Evolutionary conservation across 2,329 filamentous ascomycete species (phyloP), one percentile per base, ranked within the genome.

Genomic region (Colletotrichum trifolii): DNA sequence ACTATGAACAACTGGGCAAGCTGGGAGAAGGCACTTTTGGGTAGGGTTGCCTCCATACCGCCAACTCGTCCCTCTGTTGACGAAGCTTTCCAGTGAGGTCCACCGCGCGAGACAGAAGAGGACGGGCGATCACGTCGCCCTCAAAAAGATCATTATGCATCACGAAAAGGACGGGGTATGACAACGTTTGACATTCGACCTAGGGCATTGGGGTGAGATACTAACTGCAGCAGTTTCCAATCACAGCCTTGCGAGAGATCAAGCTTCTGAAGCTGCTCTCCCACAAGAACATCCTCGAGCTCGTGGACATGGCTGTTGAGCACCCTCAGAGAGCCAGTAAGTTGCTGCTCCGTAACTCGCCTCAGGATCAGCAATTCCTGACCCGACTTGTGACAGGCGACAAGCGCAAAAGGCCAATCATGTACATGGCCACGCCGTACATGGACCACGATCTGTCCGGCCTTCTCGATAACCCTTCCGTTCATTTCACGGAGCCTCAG

Each of bases 121-220:
- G 73, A 92, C 89, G 1, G 91, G 92, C 58, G 85, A 87, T 33
- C 78, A 95, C 49, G 91, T 97, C 66, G 96, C 96, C 4, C 79
- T 99, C 73, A 99, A 99, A 83, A 98, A 98, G 85, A 99, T 99
- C 70, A 88, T 99, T 70, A 97, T 98, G 92, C 96, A 98, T 77
- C 97, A 98, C 77, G 96, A 99, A 82, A 98, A 97, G 77, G 96
- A 99, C 78, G 96, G 96, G 54, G 90, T 92, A 79, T 72, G 89
- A 80, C 13, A 88, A 80, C 15, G 47, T 25, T 17, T 25, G 25
- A n/a, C 35, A 43, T 33, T 13, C 43, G 17, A 17, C n/a, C 5
- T 25, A n/a, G 12, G 12, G 4, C 25, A 25, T 25, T 4, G 12
- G 38, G 38, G 38, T 34, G 39, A 12, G 38, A 6, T 25, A 43